Evolutionary conservation across 1,284 basidiomycete species (phyloP), one percentile per base, ranked within the genome.

Genomic region (Rhodotorula sp.): DNA sequence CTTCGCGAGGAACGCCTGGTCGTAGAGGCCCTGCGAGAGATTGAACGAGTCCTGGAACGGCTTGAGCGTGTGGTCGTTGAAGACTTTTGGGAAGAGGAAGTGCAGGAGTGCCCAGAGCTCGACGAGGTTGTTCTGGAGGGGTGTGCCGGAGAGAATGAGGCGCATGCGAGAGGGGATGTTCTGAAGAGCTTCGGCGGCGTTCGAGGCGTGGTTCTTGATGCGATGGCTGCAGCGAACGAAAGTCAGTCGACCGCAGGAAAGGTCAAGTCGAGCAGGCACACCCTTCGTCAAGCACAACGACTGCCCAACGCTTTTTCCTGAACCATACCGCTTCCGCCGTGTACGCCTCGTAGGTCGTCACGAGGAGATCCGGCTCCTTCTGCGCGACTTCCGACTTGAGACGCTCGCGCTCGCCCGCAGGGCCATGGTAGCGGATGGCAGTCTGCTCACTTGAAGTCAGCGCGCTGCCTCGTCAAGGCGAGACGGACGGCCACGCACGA

Each of bases 51-150:
- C 80, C 24, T 81, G 80, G 77, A 88, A 88, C 2, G 81, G 78
- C 10, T 78, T 78, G 64, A 84, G 81, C 0, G 86, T 84, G 7
- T 83, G 73, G 15, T 72, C 63, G 1, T 84, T 86, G 77, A 88
- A 88, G 32, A 87, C 77, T 3, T 72, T 72, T 3, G 87, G 86
- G 72, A 84, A 84, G 22, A 88, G 80, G 83, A 74, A 76, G 73
- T 74, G 71, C 1, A 74, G 66, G 22, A 74, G 52, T 13, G 64
- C 47, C 72, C 71, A 73, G 34, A 73, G 79, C 75, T 88, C 87
- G n/a, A 82, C 76, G 15, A 88, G 78, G 70, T 88, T 86, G 72
- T 88, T 88, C 71, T 88, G 87, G 0, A 88, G 82, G 0, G 86
- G 87, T 0, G 86, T 88, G 4, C 86, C 86, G 0, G 85, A 87